Conservation (phyloP, 1,139 yeast genomes). For the Starmera stellimalicola region DNA sequence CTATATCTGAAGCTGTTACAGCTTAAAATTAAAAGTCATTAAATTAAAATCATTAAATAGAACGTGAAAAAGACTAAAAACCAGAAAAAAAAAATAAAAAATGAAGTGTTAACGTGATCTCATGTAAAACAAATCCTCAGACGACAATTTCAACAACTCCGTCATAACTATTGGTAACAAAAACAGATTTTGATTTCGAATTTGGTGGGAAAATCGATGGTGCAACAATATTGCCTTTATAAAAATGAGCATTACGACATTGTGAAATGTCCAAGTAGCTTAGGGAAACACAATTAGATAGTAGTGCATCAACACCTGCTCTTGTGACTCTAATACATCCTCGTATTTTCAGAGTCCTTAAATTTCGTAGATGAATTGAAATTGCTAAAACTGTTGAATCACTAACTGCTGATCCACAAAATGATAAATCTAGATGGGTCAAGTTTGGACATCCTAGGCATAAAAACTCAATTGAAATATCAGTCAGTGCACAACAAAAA, state of each 20-base stretch:
- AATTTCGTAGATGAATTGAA: constrained; percentile 41
- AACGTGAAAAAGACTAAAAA: constrained; percentile 1
- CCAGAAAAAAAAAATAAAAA: not conserved
- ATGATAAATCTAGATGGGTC: constrained; percentile 47
- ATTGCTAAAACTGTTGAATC: constrained; percentile 57
- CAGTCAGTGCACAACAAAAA: constrained; percentile 69
- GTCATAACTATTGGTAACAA: constrained; percentile 45
- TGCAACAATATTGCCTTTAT: constrained; percentile 50
- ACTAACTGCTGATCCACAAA: constrained; percentile 75
- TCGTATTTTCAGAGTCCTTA: constrained; percentile 42
- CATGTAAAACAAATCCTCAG: constrained; percentile 4
- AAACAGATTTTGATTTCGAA: constrained; percentile 45
- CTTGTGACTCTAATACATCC: constrained; percentile 72
- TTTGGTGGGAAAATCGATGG: constrained; percentile 41
- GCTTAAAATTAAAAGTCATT: no score
- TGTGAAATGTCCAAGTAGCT: constrained; percentile 53
- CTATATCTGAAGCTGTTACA: no score
- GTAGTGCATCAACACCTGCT: constrained; percentile 60
- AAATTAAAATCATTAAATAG: not conserved
- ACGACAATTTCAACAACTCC: constrained; percentile 46
- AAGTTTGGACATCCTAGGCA: constrained; percentile 55
- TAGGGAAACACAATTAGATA: constrained; percentile 48
- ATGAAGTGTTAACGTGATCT: not conserved
- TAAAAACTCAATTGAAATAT: constrained; percentile 55
- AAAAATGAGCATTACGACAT: constrained; percentile 51